Evolutionary conservation across 345 rosid species (phyloP).

Genomic region (Gossypioides kirkii): DNA sequence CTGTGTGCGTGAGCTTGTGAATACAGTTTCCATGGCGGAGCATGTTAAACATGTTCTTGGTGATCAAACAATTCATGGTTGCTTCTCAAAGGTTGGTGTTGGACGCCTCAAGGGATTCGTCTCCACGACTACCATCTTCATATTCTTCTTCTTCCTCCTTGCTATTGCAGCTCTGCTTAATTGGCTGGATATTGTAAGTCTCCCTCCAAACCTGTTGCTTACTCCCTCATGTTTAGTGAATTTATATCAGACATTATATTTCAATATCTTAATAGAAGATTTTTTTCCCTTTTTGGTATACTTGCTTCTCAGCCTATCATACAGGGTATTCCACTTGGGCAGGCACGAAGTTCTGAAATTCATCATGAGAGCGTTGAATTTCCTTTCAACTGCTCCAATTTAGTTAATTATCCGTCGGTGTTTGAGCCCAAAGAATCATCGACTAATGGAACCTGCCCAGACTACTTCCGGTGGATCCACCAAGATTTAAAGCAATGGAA

Average conservation of each 20-base stretch:
- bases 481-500: constrained; percentile 73
- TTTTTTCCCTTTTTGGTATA: no score
- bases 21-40: background rate
- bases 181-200: constrained; percentile 32
- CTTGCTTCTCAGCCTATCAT: background rate
- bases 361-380: background rate
- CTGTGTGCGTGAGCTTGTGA: no score
- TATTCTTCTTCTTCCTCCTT: constrained; percentile 30
- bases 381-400: background rate
- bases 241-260: background rate
- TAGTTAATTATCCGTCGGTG: background rate
- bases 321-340: background rate
- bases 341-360: background rate
- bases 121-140: constrained; percentile 19
- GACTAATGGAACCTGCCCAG: background rate
- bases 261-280: background rate
- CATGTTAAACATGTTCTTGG: background rate
- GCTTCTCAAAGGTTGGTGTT: background rate
- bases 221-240: background rate
- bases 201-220: background rate
- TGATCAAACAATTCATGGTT: background rate
- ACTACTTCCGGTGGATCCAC: constrained; percentile 63
- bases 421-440: background rate
- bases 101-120: constrained; percentile 24
- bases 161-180: constrained; percentile 26